Evolutionary conservation across 75 land plant genomes (phyloP).

Genomic region (Ceratopteris richardii): DNA sequence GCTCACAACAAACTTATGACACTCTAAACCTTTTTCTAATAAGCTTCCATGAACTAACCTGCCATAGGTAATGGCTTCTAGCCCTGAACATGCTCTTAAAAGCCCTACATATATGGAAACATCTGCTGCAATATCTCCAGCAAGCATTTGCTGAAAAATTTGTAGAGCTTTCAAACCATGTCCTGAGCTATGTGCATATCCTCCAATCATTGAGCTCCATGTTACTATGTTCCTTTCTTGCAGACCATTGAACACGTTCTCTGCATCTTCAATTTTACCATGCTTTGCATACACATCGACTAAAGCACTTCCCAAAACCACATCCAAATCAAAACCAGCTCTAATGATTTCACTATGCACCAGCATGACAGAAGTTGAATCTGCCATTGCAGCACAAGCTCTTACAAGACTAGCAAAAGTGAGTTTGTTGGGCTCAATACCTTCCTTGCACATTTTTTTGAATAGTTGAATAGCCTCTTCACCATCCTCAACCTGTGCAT

Average conservation of each 20-base stretch:
- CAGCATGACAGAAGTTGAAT: not conserved
- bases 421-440: slow-evolving; percentile 14
- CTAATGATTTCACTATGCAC: not conserved
- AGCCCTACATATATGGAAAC: slow-evolving; percentile 41
- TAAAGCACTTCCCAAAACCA: slow-evolving; percentile 8
- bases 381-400: not conserved
- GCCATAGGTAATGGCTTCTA: slow-evolving; percentile 20
- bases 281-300: slow-evolving; percentile 8
- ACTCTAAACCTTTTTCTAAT: slow-evolving; percentile 2
- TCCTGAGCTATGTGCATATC: slow-evolving; percentile 20
- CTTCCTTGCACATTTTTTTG: slow-evolving; percentile 13
- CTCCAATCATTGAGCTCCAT: slow-evolving; percentile 40
- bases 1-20: not conserved
- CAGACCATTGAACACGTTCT: slow-evolving; percentile 7
- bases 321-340: slow-evolving; percentile 3
- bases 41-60: not conserved
- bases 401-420: slow-evolving; percentile 23
- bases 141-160: slow-evolving; percentile 15
- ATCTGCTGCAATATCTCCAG: slow-evolving; percentile 28
- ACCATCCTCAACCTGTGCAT: slow-evolving; percentile 52
- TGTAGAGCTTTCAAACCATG: slow-evolving; percentile 6
- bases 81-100: slow-evolving; percentile 34
- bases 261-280: slow-evolving; percentile 1
- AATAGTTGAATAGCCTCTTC: slow-evolving; percentile 37
- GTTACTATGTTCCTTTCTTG: slow-evolving; percentile 22